Evolutionary conservation across 257 asterid genomes (phyloP), one percentile per base, ranked within the genome.

Genomic region (Eucommia ulmoides): DNA sequence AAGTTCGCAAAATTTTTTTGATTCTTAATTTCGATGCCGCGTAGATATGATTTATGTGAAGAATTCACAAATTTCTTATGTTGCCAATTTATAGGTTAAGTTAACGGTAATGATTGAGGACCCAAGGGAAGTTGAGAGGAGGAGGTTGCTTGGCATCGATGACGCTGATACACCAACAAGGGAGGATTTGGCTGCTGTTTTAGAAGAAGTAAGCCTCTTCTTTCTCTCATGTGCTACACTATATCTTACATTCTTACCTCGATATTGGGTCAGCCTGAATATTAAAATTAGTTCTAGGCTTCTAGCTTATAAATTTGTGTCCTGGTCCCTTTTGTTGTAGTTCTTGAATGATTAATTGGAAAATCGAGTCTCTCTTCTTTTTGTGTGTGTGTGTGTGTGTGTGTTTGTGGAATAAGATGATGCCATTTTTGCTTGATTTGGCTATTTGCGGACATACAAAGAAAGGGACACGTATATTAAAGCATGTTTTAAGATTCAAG

Each of bases 91-190:
- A 49, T 63, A 86, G 96, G 84, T 89, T 45, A 89, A 89, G 58
- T 65, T 89, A 50, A 89, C 98, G 1, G 45, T 85, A 62, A 68
- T 74, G 85, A 89, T 89, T 45, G 98, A 89, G 75, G 98, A 89
- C 49, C 98, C 96, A 19, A 79, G 98, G 69, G 98, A 89, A 23
- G 88, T 85, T 18, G 96, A 89, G 74, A 69, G 96, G 62, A 74
- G 64, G 78, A 83, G 96, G 72, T 73, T 89, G 58, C 93, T 89
- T 44, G 98, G 98, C 53, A 85, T 89, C 45, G 94, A 85, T 44
- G 94, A 85, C 54, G 94, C 83, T 63, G 75, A 66, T 70, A 93
- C 98, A 41, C 98, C 96, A 33, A 82, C 93, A 1, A 76, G 98
- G 65, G 98, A 89, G 11, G 98, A 85, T 61, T 74, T 89, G 25